phyloP scores from a whole-genome alignment of 176 grass and related monocot species.

The Pontederia paniculata region DNA sequence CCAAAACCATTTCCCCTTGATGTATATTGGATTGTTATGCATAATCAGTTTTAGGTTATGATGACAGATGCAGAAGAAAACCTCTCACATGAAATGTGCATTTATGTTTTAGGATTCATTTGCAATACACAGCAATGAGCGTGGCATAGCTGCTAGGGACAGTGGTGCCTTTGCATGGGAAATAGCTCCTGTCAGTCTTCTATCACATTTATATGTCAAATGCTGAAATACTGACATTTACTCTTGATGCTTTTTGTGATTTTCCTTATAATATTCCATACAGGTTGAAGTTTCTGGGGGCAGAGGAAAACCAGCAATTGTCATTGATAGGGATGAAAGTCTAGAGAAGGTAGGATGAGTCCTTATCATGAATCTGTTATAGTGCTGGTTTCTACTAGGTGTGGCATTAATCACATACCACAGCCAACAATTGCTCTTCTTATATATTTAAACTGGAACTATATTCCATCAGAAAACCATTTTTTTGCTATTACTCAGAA shows the following conservation, averaged over 20 bases:
- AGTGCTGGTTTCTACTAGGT: too few relatives aligned
- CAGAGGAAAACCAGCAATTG: constrained; percentile 56
- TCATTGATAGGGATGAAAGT: constrained; percentile 79
- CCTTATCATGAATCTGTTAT: background rate
- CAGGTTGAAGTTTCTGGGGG: constrained; percentile 78
- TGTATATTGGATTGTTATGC: too few relatives aligned
- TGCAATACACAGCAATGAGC: constrained; percentile 76
- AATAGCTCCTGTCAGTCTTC: constrained; percentile 51
- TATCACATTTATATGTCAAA: background rate
- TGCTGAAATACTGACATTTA: background rate
- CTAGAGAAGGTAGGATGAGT: constrained; percentile 73
- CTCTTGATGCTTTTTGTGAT: background rate
- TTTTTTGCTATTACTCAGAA: too few relatives aligned
- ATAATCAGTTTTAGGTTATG: too few relatives aligned
- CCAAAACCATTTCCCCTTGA: too few relatives aligned
- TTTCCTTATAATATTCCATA: constrained; percentile 10
- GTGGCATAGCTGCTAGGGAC: constrained; percentile 51
- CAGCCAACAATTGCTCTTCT: too few relatives aligned
- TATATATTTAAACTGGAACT: too few relatives aligned
- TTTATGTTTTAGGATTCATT: constrained; percentile 52
- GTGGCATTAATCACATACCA: too few relatives aligned
- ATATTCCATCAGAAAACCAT: too few relatives aligned
- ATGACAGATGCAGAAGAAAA: too few relatives aligned
- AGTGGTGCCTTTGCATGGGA: constrained; percentile 74
- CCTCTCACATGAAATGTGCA: too few relatives aligned